Base-by-base conservation (phyloP, 108 stramenopile genomes). In the Nannochloropsis gaditana region DNA sequence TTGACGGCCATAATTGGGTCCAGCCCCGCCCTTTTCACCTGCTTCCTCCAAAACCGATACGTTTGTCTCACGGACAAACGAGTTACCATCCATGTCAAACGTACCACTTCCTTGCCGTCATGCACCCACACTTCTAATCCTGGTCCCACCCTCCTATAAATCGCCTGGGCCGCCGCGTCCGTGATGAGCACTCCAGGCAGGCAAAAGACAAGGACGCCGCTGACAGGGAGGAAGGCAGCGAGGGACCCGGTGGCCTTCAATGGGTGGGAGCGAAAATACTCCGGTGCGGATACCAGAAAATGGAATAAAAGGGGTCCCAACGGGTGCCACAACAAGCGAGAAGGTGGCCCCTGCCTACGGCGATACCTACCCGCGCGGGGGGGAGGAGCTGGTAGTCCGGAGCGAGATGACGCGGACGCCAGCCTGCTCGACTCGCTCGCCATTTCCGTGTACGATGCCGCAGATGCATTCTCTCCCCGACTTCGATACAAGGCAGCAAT, bases 31-130 rank as follows among this genome's bases (percentile, higher is more conserved):
- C 8, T 73, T n/a, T n/a, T 73, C 59, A 73, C 15, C 59, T 73
- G 59, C 59, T 73, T 73, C 4, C 8, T 73, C 59, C 19, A 15
- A 73, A 73, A 8, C 19, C 59, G 59, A 73, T 73, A 73, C 59
- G 59, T 73, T n/a, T 73, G 59, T n/a, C 59, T 15, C 59, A 73
- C 15, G 59, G 59, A 73, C n/a, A 73, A 73, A 73, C 59, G 59
- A n/a, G 59, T n/a, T n/a, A 73, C 59, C 59, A 73, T 73, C 59
- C 59, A 73, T 15, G 19, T 73, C 59, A 73, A 73, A 0, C 59
- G 59, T n/a, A 15, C 15, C 15, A 73, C n/a, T 73, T 73, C 59
- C 59, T 73, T 73, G 59, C 59, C 59, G n/a, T 73, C 59, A n/a
- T 73, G 59, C 8, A 73, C 8, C 59, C 59, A 73, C 1, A 73